Conservation (phyloP, 768 basidiomycete genomes). For the Suillus tomentosus region DNA sequence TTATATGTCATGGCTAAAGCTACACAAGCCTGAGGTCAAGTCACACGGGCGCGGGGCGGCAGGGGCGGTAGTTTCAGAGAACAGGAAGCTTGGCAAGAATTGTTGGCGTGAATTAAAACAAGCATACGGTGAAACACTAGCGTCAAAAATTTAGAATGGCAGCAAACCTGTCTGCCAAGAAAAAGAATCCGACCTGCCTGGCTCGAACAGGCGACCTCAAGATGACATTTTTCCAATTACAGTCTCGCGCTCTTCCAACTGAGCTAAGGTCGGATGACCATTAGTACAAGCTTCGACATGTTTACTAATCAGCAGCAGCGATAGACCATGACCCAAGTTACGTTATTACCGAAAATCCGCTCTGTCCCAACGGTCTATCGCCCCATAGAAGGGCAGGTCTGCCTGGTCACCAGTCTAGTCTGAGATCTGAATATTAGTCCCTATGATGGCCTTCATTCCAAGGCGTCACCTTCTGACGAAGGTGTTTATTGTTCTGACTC, state of each 20-base stretch:
- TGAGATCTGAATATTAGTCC: background rate
- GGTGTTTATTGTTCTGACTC: conserved; percentile 17
- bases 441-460: conserved; percentile 31
- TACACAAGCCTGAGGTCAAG: background rate
- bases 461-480: conserved; percentile 31
- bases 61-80: no score
- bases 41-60: no score
- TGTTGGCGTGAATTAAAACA: background rate
- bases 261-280: conserved; percentile 45
- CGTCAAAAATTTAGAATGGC: background rate
- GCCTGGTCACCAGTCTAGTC: background rate
- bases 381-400: no score
- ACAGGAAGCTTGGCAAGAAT: background rate
- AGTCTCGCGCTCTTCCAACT: conserved; percentile 55
- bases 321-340: background rate
- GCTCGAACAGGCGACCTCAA: conserved; percentile 65
- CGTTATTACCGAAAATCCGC: no score
- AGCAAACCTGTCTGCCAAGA: background rate
- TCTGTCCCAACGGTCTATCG: no score
- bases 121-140: background rate
- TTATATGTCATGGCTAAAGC: background rate
- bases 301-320: background rate
- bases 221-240: conserved; percentile 43
- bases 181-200: conserved; percentile 53
- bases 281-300: rapidly evolving